Evolutionary conservation across 176 grass and related monocot genomes (phyloP).

Genomic region (Aechmea fasciata): DNA sequence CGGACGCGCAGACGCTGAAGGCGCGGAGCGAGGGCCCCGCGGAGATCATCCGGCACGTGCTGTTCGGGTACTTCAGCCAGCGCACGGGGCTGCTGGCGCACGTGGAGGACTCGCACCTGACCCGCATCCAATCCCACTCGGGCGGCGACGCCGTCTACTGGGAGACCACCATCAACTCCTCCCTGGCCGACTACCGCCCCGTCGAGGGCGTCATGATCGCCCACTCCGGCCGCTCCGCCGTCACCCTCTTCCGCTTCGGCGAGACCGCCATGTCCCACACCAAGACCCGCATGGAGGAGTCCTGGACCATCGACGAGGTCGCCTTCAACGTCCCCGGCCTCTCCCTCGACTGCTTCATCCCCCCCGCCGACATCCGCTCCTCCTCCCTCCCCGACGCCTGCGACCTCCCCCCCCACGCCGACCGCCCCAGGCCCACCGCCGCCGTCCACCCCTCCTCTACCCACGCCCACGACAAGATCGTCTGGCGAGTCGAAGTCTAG

Average conservation of each 20-base stretch:
- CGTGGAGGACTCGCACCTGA: constrained; percentile 87
- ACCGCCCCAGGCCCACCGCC: constrained; percentile 18
- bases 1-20: constrained; percentile 59
- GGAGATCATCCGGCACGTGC: constrained; percentile 90
- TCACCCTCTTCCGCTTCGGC: constrained; percentile 83
- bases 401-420: constrained; percentile 41
- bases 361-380: constrained; percentile 72
- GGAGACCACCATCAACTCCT: constrained; percentile 84
- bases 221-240: constrained; percentile 55
- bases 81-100: constrained; percentile 73
- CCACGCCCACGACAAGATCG: constrained; percentile 30
- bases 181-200: constrained; percentile 59
- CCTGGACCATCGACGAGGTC: constrained; percentile 94
- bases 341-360: constrained; percentile 90
- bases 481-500: constrained; percentile 65
- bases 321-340: constrained; percentile 86
- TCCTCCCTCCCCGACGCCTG: constrained; percentile 53
- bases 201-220: constrained; percentile 90
- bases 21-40: constrained; percentile 77
- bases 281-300: constrained; percentile 92
- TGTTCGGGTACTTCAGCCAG: constrained; percentile 95
- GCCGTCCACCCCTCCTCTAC: constrained; percentile 13
- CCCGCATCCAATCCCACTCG: constrained; percentile 66
- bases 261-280: constrained; percentile 93
- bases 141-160: constrained; percentile 81